A percentile compares a stretch with the other conserved stretches of the same genome.
These are phyloP conservation scores for Colletotrichum filicis DNA, from an alignment of 2,329 filamentous ascomycete species.

Conservation along the genomic window DNA sequence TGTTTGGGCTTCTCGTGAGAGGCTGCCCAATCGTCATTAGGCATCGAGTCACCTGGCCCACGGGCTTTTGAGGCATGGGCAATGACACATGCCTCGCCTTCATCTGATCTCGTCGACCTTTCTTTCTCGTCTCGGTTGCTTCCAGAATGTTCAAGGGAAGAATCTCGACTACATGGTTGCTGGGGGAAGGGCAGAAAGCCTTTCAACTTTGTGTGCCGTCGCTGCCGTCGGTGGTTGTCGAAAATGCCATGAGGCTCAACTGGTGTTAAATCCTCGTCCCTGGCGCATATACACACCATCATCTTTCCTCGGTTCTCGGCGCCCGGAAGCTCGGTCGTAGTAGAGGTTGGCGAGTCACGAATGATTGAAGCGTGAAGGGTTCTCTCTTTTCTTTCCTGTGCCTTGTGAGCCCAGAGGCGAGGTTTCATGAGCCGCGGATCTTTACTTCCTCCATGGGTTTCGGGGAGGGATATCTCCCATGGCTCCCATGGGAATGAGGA, in stretches of 20 bases:
- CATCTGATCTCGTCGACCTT: constrained; percentile 1
- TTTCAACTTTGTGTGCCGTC: background rate
- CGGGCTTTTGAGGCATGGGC: background rate
- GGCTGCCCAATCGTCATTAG: background rate
- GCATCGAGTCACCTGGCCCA: background rate
- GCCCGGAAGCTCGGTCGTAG: background rate
- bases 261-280: background rate
- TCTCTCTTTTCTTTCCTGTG: background rate
- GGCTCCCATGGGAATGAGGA: background rate
- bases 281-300: background rate
- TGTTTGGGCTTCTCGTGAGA: background rate
- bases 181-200: background rate
- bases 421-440: constrained; percentile 29
- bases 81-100: background rate
- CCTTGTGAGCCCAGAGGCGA: background rate
- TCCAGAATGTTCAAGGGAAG: constrained; percentile 10
- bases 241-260: too few species aligned
- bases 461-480: background rate
- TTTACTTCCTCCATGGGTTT: background rate
- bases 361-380: background rate
- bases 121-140: constrained; percentile 12
- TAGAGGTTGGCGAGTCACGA: background rate
- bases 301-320: background rate
- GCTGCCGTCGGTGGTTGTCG: background rate
- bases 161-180: background rate